Conservation (phyloP, 192 early-diverging fungal genomes). For the Chytriomyces confervae region DNA sequence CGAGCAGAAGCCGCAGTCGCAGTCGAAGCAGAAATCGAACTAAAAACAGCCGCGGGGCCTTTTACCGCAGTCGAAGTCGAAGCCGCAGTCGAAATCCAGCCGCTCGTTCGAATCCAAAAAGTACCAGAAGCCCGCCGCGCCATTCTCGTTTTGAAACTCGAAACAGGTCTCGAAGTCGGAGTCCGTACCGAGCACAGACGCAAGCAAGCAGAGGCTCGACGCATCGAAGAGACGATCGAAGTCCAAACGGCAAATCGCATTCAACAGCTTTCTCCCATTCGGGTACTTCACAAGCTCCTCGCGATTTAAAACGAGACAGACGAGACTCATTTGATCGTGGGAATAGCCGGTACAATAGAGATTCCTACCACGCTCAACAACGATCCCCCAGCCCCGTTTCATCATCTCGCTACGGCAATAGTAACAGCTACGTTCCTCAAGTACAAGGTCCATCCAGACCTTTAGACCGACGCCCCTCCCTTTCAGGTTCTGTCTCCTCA, state of each 20-base stretch:
- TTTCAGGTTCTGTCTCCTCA: neutral
- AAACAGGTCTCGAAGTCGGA: neutral
- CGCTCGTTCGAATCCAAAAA: neutral
- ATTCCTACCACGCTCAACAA: neutral
- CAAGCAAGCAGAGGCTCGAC: neutral
- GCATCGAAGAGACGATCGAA: neutral
- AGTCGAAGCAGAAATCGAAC: slow-evolving; percentile 15
- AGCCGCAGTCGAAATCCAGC: neutral
- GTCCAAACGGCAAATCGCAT: neutral
- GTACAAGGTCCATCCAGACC: neutral
- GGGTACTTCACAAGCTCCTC: neutral
- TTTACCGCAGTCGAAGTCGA: slow-evolving; percentile 7
- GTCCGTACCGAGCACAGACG: neutral
- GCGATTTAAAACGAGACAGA: neutral
- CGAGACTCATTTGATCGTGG: neutral
- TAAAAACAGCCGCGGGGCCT: neutral
- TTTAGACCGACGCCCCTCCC: neutral
- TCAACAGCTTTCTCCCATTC: neutral
- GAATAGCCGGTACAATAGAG: neutral
- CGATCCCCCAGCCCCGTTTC: neutral
- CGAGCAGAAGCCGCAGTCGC: slow-evolving; percentile 1
- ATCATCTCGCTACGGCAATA: neutral
- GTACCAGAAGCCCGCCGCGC: neutral
- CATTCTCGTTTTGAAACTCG: neutral
- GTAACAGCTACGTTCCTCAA: too few relatives aligned